phyloP scores from a whole-genome alignment of 2,329 filamentous ascomycete species.

The Aspergillus versicolor region DNA sequence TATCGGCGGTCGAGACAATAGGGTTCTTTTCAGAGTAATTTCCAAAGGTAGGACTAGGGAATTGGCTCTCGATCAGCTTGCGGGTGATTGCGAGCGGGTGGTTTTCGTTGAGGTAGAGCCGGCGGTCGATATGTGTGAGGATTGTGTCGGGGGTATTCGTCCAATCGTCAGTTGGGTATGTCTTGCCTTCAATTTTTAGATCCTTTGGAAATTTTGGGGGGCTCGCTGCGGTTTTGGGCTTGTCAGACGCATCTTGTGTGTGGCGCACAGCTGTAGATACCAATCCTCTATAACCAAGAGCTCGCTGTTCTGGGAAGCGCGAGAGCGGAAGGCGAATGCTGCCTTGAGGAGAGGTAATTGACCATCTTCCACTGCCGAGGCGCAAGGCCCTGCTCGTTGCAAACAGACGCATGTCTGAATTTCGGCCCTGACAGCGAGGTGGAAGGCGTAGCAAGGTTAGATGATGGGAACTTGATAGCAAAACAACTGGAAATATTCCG shows the following conservation, averaged over 20 bases:
- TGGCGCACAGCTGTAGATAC: slow-evolving; percentile 34
- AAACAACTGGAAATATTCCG: slow-evolving; percentile 6
- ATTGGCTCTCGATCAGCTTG: slow-evolving; percentile 86
- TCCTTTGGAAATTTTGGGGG: slow-evolving; percentile 19
- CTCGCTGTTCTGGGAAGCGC: slow-evolving; percentile 17
- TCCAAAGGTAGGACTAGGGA: slow-evolving; percentile 69
- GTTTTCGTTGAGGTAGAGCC: slow-evolving; percentile 84
- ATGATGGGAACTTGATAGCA: background rate
- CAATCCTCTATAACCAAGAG: slow-evolving; percentile 25
- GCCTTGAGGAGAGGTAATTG: slow-evolving; percentile 25
- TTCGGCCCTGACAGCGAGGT: background rate
- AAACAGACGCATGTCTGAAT: slow-evolving; percentile 35
- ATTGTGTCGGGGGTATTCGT: slow-evolving; percentile 81
- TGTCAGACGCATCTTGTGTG: slow-evolving; percentile 17
- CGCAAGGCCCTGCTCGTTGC: slow-evolving; percentile 42
- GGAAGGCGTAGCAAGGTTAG: background rate
- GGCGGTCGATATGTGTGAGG: slow-evolving; percentile 68
- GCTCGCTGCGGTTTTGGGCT: slow-evolving; percentile 7
- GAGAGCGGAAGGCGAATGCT: slow-evolving; percentile 23
- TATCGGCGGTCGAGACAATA: slow-evolving; percentile 79
- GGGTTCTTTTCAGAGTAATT: slow-evolving; percentile 79
- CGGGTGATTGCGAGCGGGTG: slow-evolving; percentile 90
- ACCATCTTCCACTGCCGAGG: slow-evolving; percentile 35
- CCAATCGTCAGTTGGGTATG: slow-evolving; percentile 72
- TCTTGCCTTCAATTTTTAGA: slow-evolving; percentile 61